Evolutionary conservation across 257 asterid genomes (phyloP).

Genomic region (Leonotis leonurus): DNA sequence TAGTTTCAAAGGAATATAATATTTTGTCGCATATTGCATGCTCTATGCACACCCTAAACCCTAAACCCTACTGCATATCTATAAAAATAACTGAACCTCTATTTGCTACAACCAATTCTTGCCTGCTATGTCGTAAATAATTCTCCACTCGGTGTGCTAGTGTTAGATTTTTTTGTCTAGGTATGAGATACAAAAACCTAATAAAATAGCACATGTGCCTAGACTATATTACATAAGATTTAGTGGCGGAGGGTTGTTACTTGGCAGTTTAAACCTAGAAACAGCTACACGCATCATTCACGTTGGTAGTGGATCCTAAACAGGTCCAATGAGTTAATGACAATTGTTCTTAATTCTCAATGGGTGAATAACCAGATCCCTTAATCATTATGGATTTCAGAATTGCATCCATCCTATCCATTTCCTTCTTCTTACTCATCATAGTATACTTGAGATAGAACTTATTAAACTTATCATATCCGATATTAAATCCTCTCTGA

Average conservation of each 20-base stretch:
- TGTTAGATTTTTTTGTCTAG: background rate
- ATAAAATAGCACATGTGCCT: background rate
- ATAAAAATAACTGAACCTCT: background rate
- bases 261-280: background rate
- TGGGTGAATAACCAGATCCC: background rate
- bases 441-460: background rate
- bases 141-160: background rate
- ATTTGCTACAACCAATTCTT: background rate
- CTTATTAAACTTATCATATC: background rate
- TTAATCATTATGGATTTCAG: background rate
- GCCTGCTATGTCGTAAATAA: background rate
- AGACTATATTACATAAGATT: background rate
- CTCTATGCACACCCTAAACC: too few relatives aligned
- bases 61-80: background rate
- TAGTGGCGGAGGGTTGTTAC: background rate
- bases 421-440: background rate
- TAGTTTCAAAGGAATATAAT: too few relatives aligned
- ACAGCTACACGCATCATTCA: background rate
- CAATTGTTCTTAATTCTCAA: background rate
- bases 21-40: too few relatives aligned
- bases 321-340: too few relatives aligned
- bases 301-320: background rate
- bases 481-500: background rate
- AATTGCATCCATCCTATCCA: background rate
- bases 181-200: background rate